Base-by-base conservation (phyloP, 345 rosid genomes). In the Turnera subulata region DNA sequence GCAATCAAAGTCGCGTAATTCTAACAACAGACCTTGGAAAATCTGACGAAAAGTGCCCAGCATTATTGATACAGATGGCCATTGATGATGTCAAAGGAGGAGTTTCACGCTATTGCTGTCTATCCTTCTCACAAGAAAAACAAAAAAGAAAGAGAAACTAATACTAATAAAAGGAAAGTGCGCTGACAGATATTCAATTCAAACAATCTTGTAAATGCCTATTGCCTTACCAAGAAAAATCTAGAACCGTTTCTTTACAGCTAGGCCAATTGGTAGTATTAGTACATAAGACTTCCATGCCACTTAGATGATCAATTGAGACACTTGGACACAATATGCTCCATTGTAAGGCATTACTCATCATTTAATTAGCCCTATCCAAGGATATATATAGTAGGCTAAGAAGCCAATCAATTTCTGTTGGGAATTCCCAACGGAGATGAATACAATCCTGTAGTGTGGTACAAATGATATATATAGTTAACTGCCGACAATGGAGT, bases 201-300 rank as follows among this genome's bases (percentile, higher is more conserved):
- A 50, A 42, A 21, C 46, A 6, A 53, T 38, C 58, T 46, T 58
- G 1, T 19, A 13, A 2, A 11, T 42, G 14, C 13, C 45, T 58
- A 56, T 38, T 8, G 43, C 33, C 14, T 42, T 48, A 29, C 26
- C 15, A n/a, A 42, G 60, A 58, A 53, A 53, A 51, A 26, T 59
- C 71, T 58, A 37, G 55, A 52, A 13, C 2, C 25, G 33, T 48
- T 53, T 47, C 76, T 57, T 40, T 62, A 33, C 45, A 35, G 75
- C 52, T 32, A 61, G 55, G 40, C 33, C 62, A 37, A 11, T 33
- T 42, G 46, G 9, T 25, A 18, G 9, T 40, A 40, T 5, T 42
- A 42, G 5, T 38, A 42, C 60, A 26, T 44, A 10, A 17, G 42
- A 61, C 15, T 42, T 56, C 45, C 46, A 21, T 37, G 39, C 35